Evolutionary conservation across 148 eudicot genomes (phyloP), one percentile per base, ranked within the genome.

Genomic region (Euryodendron excelsum): DNA sequence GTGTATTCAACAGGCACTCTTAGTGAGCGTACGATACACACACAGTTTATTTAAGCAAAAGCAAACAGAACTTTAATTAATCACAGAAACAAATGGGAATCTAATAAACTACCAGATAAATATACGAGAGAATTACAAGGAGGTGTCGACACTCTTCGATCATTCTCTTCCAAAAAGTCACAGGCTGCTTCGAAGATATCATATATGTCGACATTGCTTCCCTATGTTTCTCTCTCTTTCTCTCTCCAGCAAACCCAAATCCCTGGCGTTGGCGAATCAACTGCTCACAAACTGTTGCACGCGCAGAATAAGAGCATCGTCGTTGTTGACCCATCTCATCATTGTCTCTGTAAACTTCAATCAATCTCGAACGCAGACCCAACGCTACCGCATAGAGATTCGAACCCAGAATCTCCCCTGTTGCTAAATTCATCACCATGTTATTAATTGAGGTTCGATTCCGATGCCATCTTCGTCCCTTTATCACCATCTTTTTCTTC

Each of bases 131-230:
- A 28, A 17, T 34, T 36, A 65, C 71, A 30, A 56, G 0, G 48
- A 15, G 13, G 75, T 87, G 90, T 87, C 90, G 88, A 85, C 90
- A 87, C 84, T 58, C 44, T 85, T 1, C 60, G 53, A 77, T 73
- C 77, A 67, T 73, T 48, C 76, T 56, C 39, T 17, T 37, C 17
- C 65, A 77, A 41, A 74, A 82, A 41, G 33, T 65, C 75, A 65
- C 53, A 9, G 31, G 65, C 36, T 58, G 45, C 8, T 41, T 41
- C 45, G 45, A 53, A 55, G 25, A 9, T 70, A 50, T 56, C 74
- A 62, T 76, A 39, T 71, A 87, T 84, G 87, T 80, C 87, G 85
- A 82, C 89, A 87, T 81, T 61, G 75, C 39, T 27, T 60, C 63
- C 28, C 63, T 33, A 33, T 25, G 59, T 33, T 33, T 45, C 70